Evolutionary conservation across 2,329 filamentous ascomycete species (phyloP).

Genomic region (Colletotrichum gloeosporioides): DNA sequence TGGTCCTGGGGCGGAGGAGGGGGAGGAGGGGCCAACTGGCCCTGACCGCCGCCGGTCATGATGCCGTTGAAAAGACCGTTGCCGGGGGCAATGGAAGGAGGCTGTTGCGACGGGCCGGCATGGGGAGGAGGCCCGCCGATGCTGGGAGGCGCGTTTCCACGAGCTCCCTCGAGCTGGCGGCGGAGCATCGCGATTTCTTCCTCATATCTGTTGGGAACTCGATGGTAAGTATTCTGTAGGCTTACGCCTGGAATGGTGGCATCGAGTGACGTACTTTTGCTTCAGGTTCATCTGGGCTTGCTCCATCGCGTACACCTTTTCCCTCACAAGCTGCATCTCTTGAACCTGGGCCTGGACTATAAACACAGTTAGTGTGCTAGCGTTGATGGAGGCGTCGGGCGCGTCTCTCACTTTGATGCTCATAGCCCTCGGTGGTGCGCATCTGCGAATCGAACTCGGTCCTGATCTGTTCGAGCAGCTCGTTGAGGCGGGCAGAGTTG

Average conservation of each 20-base stretch:
- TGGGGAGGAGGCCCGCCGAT: conserved; percentile 77
- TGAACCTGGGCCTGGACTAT: conserved; percentile 88
- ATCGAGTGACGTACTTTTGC: conserved; percentile 72
- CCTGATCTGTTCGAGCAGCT: conserved; percentile 90
- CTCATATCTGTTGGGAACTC: conserved; percentile 73
- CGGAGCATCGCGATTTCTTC: conserved; percentile 86
- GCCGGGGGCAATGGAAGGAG: conserved; percentile 88
- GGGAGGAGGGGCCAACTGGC: conserved; percentile 82
- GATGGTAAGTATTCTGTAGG: conserved; percentile 20
- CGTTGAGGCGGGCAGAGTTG: conserved; percentile 74
- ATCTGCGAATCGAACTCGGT: conserved; percentile 88
- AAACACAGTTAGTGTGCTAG: conserved; percentile 23
- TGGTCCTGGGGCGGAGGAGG: conserved; percentile 66
- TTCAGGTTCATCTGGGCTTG: conserved; percentile 89
- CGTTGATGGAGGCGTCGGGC: not conserved
- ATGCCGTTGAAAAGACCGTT: conserved; percentile 95
- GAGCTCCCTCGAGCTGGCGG: conserved; percentile 82
- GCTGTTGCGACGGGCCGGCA: conserved; percentile 80
- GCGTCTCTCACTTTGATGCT: conserved; percentile 83
- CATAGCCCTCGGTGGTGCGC: conserved; percentile 83
- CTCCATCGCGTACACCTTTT: conserved; percentile 93
- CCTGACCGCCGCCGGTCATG: conserved; percentile 88
- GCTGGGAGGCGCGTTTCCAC: conserved; percentile 63
- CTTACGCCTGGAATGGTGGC: no score
- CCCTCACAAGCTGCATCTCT: conserved; percentile 92